Evolutionary conservation across 345 rosid genomes (phyloP).

Genomic region (Erodium maritimum): DNA sequence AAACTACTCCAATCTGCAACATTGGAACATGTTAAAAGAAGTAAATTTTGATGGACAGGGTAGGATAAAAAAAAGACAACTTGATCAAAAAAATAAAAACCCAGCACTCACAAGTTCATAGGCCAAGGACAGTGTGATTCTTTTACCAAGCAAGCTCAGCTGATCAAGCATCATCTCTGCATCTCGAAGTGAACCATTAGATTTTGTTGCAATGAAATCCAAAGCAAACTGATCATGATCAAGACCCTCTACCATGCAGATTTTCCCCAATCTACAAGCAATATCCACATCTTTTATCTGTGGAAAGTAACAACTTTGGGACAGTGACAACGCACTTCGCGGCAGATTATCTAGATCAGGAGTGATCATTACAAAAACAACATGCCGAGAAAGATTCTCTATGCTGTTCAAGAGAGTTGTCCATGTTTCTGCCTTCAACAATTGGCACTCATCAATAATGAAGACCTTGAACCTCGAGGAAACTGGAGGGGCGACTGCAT

Average conservation of each 20-base stretch:
- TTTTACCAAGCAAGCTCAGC: slow-evolving; percentile 80
- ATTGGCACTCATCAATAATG: slow-evolving; percentile 81
- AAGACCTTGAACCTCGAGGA: slow-evolving; percentile 72
- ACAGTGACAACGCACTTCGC: slow-evolving; percentile 53
- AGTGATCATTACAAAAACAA: slow-evolving; percentile 68
- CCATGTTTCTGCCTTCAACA: slow-evolving; percentile 72
- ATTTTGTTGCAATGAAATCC: slow-evolving; percentile 80
- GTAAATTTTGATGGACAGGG: slow-evolving; percentile 4
- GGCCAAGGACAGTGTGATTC: slow-evolving; percentile 58
- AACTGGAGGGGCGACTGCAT: slow-evolving; percentile 49
- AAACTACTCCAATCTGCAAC: slow-evolving; percentile 77
- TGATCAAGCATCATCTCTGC: slow-evolving; percentile 97
- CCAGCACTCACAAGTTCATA: slow-evolving; percentile 70
- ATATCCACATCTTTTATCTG: slow-evolving; percentile 57
- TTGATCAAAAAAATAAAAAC: slow-evolving; percentile 6
- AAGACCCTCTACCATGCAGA: slow-evolving; percentile 63
- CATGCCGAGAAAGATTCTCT: slow-evolving; percentile 52
- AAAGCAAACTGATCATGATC: slow-evolving; percentile 64
- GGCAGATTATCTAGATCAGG: slow-evolving; percentile 79
- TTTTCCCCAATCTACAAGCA: slow-evolving; percentile 44
- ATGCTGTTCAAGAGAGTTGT: slow-evolving; percentile 48
- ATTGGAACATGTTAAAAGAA: neutral
- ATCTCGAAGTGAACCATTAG: slow-evolving; percentile 89
- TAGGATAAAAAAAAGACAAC: neutral
- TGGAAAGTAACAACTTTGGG: slow-evolving; percentile 74